Evolutionary conservation across 257 asterid species (phyloP), one percentile per base, ranked within the genome.

Genomic region (Solanum medicagineum): DNA sequence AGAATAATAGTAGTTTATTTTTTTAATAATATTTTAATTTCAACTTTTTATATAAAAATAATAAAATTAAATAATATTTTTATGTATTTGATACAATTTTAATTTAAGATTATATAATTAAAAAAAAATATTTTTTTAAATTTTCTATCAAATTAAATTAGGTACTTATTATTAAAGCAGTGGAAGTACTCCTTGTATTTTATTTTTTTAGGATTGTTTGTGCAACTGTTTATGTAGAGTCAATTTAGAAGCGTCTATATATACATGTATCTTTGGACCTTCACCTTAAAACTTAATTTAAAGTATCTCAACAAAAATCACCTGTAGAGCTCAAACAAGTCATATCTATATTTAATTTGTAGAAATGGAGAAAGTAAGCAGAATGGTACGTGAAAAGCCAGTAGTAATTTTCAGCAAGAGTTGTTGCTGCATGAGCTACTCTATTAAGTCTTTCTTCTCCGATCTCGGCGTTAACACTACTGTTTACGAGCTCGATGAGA

Each of bases 381-480:
- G 85, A 86, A 91, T 95, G 89, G 95, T 94, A 85, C 81, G 90
- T 1, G 94, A 95, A 42, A 90, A 91, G 87, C 97, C 98, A 0
- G 86, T 95, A 70, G 98, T 95, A 77, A 88, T 95, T 86, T 95
- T 95, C 81, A 94, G 98, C 93, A 89, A 90, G 92, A 93, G 89
- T 62, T 80, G 81, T 29, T 94, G 98, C 29, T 90, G 96, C 92
- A 95, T 95, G 80, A 89, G 97, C 86, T 90, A 93, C 93, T 90
- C 92, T 10, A 90, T 94, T 40, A 91, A 89, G 87, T 85, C 97
- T 56, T 95, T 95, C 86, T 89, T 95, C 16, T 56, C 82, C 6
- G 98, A 94, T 2, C 93, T 94, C 29, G 98, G 98, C 0, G 98
- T 92, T 0, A 87, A 95, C 71, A 91, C 94, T 0, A 80, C 89